These are phyloP conservation scores for Aspergillus spinulosporus DNA, from an alignment of 2,329 filamentous ascomycete genomes.

Conservation along the genomic window DNA sequence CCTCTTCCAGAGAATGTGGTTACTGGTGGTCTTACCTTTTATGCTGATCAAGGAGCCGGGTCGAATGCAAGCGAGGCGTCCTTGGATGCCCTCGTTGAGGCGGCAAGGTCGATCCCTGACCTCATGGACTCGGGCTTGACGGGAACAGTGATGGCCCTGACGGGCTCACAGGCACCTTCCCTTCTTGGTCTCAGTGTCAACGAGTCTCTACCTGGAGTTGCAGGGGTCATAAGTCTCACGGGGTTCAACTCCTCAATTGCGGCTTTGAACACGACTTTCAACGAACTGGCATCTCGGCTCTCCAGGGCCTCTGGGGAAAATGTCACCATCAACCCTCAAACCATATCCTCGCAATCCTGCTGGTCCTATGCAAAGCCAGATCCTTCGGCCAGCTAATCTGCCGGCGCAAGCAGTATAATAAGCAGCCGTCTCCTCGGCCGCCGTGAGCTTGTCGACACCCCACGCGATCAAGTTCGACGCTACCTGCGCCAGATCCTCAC, in stretches of 20 bases:
- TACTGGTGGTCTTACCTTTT: constrained; percentile 16
- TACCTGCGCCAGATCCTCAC: neutral
- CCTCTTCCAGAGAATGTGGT: constrained; percentile 23
- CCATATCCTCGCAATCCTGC: neutral
- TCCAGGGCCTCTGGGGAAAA: neutral
- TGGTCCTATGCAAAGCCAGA: constrained; percentile 19
- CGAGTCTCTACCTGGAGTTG: neutral
- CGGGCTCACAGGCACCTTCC: neutral
- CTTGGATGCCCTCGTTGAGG: constrained; percentile 32
- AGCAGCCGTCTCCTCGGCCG: constrained; percentile 39
- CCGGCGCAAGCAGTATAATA: constrained; percentile 33
- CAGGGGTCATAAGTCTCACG: neutral
- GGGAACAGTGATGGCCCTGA: constrained; percentile 9
- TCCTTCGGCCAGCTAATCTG: constrained; percentile 26
- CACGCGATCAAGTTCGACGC: constrained; percentile 2
- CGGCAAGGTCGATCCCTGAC: constrained; percentile 23
- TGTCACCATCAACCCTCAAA: neutral
- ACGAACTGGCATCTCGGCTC: neutral
- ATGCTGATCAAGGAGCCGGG: constrained; percentile 18
- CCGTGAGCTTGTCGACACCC: constrained; percentile 28
- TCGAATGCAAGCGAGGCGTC: constrained; percentile 24
- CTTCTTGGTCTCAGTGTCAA: too few relatives aligned
- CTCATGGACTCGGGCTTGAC: constrained; percentile 21
- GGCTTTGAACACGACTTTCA: neutral
- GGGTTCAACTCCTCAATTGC: neutral